phyloP scores from a whole-genome alignment of 768 basidiomycete genomes.

The Chalciporus pseudorubinellus region DNA sequence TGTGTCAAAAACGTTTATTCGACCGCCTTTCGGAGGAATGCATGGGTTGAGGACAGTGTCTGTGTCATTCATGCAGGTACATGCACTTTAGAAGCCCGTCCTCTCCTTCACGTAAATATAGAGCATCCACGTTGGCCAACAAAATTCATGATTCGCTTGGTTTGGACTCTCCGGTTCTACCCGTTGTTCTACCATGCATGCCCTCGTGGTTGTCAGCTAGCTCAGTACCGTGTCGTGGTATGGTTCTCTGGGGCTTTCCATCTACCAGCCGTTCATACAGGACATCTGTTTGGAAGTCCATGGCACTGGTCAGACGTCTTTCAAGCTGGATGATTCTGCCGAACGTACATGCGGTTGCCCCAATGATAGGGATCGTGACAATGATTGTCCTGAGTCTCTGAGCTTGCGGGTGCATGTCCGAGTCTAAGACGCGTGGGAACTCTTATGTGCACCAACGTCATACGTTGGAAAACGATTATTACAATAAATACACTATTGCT shows the following conservation, averaged over 20 bases:
- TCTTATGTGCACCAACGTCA: too few relatives aligned
- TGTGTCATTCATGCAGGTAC: constrained; percentile 1
- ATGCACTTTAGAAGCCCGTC: constrained; percentile 36
- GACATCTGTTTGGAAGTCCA: constrained; percentile 44
- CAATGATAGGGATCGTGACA: constrained; percentile 61
- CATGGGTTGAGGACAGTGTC: background rate
- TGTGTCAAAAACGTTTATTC: constrained; percentile 13
- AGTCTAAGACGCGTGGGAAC: constrained; percentile 2
- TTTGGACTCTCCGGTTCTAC: constrained; percentile 16
- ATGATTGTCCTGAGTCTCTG: constrained; percentile 53
- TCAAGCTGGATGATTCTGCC: background rate
- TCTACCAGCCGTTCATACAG: constrained; percentile 63
- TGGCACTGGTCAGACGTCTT: constrained; percentile 8
- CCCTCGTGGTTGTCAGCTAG: constrained; percentile 11
- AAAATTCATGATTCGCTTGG: constrained; percentile 6
- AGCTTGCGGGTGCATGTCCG: constrained; percentile 37
- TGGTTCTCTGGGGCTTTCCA: constrained; percentile 45
- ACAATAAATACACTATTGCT: too few relatives aligned
- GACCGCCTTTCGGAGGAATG: constrained; percentile 16
- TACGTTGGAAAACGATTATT: too few relatives aligned
- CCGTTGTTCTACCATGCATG: constrained; percentile 5
- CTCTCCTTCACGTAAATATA: constrained; percentile 8
- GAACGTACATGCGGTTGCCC: constrained; percentile 56
- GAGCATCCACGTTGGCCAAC: constrained; percentile 2
- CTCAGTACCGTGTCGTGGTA: constrained; percentile 21